Base-by-base conservation (phyloP, 352 stramenopile species). In the Globisporangium perplexum region DNA sequence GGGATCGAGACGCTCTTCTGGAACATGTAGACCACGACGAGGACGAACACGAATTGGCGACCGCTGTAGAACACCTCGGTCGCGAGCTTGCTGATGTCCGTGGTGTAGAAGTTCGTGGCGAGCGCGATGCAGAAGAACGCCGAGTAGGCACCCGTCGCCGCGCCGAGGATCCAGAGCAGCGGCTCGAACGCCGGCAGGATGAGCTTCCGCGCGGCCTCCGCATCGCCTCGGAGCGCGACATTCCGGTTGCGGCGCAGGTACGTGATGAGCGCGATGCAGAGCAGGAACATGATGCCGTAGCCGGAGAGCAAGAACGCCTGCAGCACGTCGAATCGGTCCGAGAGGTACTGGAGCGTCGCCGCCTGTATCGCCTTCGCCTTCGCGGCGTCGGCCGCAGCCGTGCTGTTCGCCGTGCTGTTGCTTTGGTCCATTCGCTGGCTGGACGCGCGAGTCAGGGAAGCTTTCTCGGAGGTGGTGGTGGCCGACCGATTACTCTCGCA, bases 151-250 rank as follows among this genome's bases (percentile, higher is more conserved):
- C 63, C 69, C 3, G 77, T 72, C 8, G 63, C 57, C 7, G 15
- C 47, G 1, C 60, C 63, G 4, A 90, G 63, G 11, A 87, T 56
- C 74, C 72, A 84, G 10, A 90, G 59, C 38, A 90, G 55, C 0
- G 79, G 79, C 59, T 86, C 79, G 52, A 87, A 90, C 8, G 77
- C 75, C 11, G 79, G 79, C 30, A 88, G 43, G 26, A 88, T 65
- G 42, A 89, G 56, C 56, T 89, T 89, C 39, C 76, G 63, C 4
- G 75, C 63, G 12, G 77, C 77, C 0, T 59, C 61, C 0, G 62
- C 54, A 47, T 90, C 66, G 8, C 80, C 74, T 26, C 60, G 65
- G 28, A 80, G 57, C 11, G 77, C 80, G 3, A 78, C 61, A 28
- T 74, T 57, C 14, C 80, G 75, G 50, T 86, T 86, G 50, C 67